Conservation (phyloP, 257 asterid genomes). For the Knoxia roxburghii region DNA sequence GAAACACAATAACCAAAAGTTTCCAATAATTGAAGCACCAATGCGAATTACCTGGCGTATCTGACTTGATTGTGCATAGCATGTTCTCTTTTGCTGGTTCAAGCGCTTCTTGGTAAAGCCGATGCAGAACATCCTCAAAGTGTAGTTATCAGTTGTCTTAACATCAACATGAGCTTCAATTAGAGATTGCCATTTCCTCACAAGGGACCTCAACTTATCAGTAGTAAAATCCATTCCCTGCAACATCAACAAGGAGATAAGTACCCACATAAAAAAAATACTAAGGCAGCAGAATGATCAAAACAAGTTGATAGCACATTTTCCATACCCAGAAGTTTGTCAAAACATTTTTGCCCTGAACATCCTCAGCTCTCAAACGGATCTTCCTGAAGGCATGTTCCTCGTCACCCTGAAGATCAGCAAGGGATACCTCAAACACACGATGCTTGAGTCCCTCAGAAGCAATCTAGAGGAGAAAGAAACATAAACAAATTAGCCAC, state of each 20-base stretch:
- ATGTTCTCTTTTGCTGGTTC: constrained; percentile 87
- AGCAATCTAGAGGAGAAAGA: constrained; percentile 48
- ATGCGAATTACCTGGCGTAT: constrained; percentile 52
- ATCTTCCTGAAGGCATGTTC: constrained; percentile 84
- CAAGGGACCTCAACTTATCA: constrained; percentile 76
- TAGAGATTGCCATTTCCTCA: constrained; percentile 66
- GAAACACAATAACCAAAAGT: too few relatives aligned
- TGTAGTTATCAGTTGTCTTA: constrained; percentile 65
- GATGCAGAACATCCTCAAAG: constrained; percentile 73
- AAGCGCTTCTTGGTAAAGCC: constrained; percentile 81
- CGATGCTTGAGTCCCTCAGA: constrained; percentile 93
- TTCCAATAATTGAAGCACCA: neutral
- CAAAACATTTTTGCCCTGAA: constrained; percentile 78
- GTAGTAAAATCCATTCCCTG: constrained; percentile 83
- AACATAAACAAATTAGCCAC: neutral
- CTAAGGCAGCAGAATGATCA: neutral
- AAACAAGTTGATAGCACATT: neutral
- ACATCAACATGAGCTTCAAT: constrained; percentile 90
- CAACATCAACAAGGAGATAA: neutral
- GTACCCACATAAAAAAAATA: neutral
- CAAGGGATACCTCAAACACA: constrained; percentile 75
- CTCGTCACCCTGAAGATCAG: constrained; percentile 82
- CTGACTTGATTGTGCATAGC: constrained; percentile 81
- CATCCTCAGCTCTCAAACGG: constrained; percentile 78
- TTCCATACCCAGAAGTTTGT: constrained; percentile 71